Base-by-base conservation (phyloP, 352 stramenopile species). In the Phytophthora pini region DNA sequence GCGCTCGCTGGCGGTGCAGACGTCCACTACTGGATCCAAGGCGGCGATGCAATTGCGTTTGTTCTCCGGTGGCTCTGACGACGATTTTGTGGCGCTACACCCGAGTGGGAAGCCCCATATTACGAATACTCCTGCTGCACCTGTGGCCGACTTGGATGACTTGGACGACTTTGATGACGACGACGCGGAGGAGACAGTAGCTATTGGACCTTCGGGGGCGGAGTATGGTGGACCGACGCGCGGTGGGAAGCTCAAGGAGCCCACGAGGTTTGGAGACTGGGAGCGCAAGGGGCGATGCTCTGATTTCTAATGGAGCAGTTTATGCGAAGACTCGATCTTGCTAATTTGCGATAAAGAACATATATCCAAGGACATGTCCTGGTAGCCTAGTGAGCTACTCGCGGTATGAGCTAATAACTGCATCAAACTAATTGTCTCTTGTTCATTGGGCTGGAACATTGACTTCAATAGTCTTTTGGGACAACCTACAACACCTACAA, bases 241-340 rank as follows among this genome's bases (percentile, higher is more conserved):
- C 51, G 96, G 97, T 41, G 97, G 97, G 50, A 86, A 90, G 69
- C 84, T 98, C 40, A 89, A 93, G 50, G 97, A 99, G 72, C 97
- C 97, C 22, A 99, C 97, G 45, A 84, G 97, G 32, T 99, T 97
- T 76, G 97, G 97, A 44, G 97, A 99, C 77, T 99, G 97, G 97
- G 97, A 99, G 79, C 90, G 96, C 59, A 98, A 99, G 67, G 97
- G 97, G 17, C 83, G 96, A 12, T 99, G 95, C 77, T 96, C 88
- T 13, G 97, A 99, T 70, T 99, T 99, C 76, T 98, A 44, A 74
- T 26, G 36, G 45, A n/a, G 12, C 13, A 12, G 38, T 5, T 43
- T 20, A 43, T 12, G 3, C 31, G 9, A 13, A 36, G 31, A 13
- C 31, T 36, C 29, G 29, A 34, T 34, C 29, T 20, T 20, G 17